These are phyloP conservation scores for Cytospora chrysosperma DNA, from an alignment of 2,329 filamentous ascomycete species.

Conservation along the genomic window DNA sequence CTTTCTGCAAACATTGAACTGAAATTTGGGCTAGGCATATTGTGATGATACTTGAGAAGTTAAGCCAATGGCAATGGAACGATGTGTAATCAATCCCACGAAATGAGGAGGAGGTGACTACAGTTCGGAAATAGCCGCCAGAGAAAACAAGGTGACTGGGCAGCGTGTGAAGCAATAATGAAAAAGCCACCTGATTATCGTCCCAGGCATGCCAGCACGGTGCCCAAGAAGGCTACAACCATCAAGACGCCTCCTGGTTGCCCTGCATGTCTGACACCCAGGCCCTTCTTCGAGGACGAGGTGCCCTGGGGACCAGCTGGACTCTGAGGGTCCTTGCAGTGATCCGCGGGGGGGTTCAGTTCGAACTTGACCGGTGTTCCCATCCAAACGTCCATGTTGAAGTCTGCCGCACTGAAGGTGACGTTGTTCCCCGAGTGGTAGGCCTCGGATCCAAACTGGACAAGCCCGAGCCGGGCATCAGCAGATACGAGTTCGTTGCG, in stretches of 20 bases:
- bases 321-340: slow-evolving; percentile 11
- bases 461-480: slow-evolving; percentile 31
- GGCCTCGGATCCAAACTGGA: slow-evolving; percentile 35
- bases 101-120: neutral
- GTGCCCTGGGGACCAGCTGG: slow-evolving; percentile 13
- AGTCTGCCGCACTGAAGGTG: slow-evolving; percentile 33
- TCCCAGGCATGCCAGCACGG: neutral
- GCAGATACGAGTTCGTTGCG: slow-evolving; percentile 31
- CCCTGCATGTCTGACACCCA: neutral
- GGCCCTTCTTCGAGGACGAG: slow-evolving; percentile 9
- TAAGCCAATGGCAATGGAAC: neutral
- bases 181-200: slow-evolving; percentile 1
- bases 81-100: neutral
- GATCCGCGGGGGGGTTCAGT: slow-evolving; percentile 11
- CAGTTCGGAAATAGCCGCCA: neutral
- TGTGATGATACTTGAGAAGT: neutral
- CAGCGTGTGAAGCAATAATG: neutral
- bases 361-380: slow-evolving; percentile 19
- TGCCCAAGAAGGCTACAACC: neutral
- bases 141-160: neutral
- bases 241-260: neutral
- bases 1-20: neutral
- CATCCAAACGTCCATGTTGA: slow-evolving; percentile 28
- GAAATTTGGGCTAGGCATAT: neutral
- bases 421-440: slow-evolving; percentile 32